Percentiles rank a stretch among this genome's conserved stretches.
Conservation (phyloP, 176 grass and related monocot genomes). For the Metroxylon sagu region DNA sequence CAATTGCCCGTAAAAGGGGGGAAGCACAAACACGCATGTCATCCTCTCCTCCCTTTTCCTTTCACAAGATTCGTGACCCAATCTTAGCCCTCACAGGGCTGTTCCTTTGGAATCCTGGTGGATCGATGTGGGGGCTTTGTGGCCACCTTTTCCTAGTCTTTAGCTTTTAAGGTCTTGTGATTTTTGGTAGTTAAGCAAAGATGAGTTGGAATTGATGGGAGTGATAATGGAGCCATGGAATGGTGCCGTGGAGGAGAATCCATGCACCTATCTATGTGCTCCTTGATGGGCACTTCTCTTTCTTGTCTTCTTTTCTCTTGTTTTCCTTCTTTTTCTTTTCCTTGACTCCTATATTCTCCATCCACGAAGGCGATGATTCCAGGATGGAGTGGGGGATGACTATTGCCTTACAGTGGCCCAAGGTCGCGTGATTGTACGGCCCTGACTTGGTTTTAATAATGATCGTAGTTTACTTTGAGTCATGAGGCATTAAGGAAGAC, state of each 20-base stretch:
- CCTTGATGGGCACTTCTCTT: conserved; percentile 2
- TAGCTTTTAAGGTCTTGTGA: neutral
- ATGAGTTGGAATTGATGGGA: conserved; percentile 9
- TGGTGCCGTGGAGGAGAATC: conserved; percentile 3
- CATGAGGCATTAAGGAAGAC: too few relatives aligned
- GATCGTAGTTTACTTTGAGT: too few relatives aligned
- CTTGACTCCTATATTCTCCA: neutral
- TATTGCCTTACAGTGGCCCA: too few relatives aligned
- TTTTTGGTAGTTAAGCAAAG: conserved; percentile 2
- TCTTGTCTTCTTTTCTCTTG: neutral
- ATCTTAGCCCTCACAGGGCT: too few relatives aligned
- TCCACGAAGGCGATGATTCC: too few relatives aligned
- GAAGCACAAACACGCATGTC: conserved; percentile 21
- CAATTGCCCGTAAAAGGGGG: conserved; percentile 7
- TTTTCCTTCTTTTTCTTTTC: neutral
- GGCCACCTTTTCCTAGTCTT: neutral
- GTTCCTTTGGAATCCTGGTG: conserved; percentile 1
- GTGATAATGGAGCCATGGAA: conserved; percentile 33
- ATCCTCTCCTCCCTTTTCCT: neutral
- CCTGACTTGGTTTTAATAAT: too few relatives aligned
- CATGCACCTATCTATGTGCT: conserved; percentile 1
- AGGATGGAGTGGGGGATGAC: too few relatives aligned
- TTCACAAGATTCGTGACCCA: neutral
- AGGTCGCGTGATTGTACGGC: too few relatives aligned
- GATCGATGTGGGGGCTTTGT: neutral